Conservation (phyloP, 495 filamentous ascomycete genomes). For the Bombardia bombarda region DNA sequence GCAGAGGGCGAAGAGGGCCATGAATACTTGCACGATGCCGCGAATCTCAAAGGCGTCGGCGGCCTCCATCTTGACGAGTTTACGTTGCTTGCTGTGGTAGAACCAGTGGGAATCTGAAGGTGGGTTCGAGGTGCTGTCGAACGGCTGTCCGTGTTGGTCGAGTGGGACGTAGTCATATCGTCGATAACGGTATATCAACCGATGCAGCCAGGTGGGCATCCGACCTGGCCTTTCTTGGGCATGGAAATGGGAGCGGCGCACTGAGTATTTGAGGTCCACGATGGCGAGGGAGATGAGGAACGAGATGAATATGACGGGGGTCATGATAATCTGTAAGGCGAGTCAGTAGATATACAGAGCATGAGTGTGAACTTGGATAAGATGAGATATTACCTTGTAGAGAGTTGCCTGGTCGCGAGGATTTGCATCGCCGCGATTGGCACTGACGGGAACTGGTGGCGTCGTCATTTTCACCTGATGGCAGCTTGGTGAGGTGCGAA, state of each 20-base stretch:
- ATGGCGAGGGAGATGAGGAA: constrained; percentile 46
- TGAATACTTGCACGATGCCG: constrained; percentile 24
- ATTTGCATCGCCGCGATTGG: constrained; percentile 15
- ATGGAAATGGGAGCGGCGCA: constrained; percentile 29
- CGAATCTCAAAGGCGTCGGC: constrained; percentile 44
- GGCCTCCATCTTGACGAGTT: constrained; percentile 42
- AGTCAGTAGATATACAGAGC: neutral
- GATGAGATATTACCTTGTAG: constrained; percentile 26
- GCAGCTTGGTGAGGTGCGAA: too few species aligned
- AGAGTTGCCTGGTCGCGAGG: constrained; percentile 18
- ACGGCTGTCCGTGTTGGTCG: constrained; percentile 6
- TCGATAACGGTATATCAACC: constrained; percentile 24
- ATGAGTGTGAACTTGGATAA: too few species aligned
- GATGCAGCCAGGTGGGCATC: constrained; percentile 32
- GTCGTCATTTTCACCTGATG: too few species aligned
- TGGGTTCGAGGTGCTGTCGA: neutral
- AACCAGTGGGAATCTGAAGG: constrained; percentile 30
- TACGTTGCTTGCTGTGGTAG: constrained; percentile 44
- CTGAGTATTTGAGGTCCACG: constrained; percentile 37
- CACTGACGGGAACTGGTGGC: constrained; percentile 8
- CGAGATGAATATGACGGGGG: constrained; percentile 40
- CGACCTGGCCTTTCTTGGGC: constrained; percentile 17
- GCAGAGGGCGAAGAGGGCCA: constrained; percentile 21
- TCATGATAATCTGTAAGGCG: constrained; percentile 31
- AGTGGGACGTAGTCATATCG: constrained; percentile 20